phyloP scores from a whole-genome alignment of 108 stramenopile genomes.

The Pseudonitzschia multiseries region DNA sequence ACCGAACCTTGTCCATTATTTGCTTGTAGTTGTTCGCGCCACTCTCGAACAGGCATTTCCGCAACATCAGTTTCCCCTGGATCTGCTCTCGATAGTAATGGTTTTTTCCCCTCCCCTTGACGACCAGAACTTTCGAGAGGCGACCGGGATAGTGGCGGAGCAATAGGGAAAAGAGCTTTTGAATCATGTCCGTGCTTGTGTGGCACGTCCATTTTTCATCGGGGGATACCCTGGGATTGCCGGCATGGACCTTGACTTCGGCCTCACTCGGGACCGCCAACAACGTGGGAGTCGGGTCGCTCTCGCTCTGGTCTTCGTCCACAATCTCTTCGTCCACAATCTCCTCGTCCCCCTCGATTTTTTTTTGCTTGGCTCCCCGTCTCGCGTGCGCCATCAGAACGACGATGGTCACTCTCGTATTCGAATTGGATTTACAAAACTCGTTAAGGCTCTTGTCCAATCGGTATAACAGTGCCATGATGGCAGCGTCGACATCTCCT shows the following conservation, averaged over 20 bases:
- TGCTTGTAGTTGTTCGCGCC: conserved; percentile 7
- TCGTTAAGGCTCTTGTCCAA: conserved; percentile 46
- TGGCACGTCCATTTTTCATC: conserved; percentile 53
- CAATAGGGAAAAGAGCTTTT: conserved; percentile 36
- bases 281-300: background rate
- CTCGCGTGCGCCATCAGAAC: conserved; percentile 45
- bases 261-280: background rate
- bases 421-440: conserved; percentile 24
- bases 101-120: conserved; percentile 42
- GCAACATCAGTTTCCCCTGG: conserved; percentile 20
- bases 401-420: conserved; percentile 49
- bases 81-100: conserved; percentile 17
- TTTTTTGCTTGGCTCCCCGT: conserved; percentile 10
- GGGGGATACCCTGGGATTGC: conserved; percentile 44
- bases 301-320: conserved; percentile 4
- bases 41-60: conserved; percentile 6
- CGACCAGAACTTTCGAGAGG: conserved; percentile 47
- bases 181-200: conserved; percentile 44
- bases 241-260: background rate
- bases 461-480: conserved; percentile 54
- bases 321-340: conserved; percentile 13
- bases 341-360: conserved; percentile 13
- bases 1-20: conserved; percentile 36
- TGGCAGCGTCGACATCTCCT: conserved; percentile 49
- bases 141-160: conserved; percentile 67